Base-by-base conservation (phyloP, 116 monocot genomes). In the Iris pallida region DNA sequence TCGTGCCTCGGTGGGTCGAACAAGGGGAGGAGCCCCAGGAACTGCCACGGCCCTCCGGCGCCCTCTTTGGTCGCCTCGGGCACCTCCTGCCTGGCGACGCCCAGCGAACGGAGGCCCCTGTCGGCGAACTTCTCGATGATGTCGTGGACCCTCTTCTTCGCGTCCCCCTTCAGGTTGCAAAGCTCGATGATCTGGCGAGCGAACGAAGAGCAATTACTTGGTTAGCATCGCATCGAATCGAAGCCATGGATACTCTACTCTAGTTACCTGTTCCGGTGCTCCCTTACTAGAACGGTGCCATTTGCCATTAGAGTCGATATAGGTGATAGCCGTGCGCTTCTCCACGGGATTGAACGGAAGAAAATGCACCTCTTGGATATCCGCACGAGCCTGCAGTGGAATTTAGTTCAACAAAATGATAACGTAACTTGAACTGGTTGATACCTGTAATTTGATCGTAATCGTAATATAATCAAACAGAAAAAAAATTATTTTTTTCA, bases 1-100 rank as follows among this genome's bases (percentile, higher is more conserved):
- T 91, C 91, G 62, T 91, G 87, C 16, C 91, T 70, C 2, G 91
- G 91, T 0, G 91, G 91, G 54, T 91, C 91, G 55, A 91, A 91
- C 8, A 91, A 73, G 4, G 91, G 87, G 40, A 91, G 30, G 7
- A 91, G 71, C 5, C 82, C 91, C 40, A 91, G 9, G 76, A 91
- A 91, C 61, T 78, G 55, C 91, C 91, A 91, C 6, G 87, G 78
- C 0, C 58, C 63, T 0, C 91, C 91, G 2, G 76, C 30, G 44
- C 73, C 71, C 56, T 91, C 91, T 68, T 85, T 91, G 49, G 11
- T 78, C 58, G 64, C 78, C 53, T 57, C 68, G 0, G 68, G 68
- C 42, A 68, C 68, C 42, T 68, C 68, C 11, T 68, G 68, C 5
- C 16, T 68, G 4, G 68, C 68, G 0, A 68, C 45, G 44, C 68